These are phyloP conservation scores for Fusarium citri DNA, from an alignment of 2,329 filamentous ascomycete species.

Conservation along the genomic window DNA sequence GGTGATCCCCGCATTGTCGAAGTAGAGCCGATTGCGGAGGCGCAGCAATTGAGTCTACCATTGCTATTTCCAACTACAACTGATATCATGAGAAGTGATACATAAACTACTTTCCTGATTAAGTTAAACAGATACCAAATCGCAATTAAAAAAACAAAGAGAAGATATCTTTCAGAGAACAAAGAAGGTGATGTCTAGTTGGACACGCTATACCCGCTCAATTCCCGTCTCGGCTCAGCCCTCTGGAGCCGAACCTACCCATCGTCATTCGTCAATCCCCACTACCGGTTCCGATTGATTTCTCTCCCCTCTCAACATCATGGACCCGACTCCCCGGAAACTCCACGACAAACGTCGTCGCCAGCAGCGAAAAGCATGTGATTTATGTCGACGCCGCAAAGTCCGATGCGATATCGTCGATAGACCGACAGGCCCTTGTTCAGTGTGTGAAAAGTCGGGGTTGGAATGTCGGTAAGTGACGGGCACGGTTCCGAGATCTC, in stretches of 20 bases:
- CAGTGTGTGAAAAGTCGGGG: slow-evolving; percentile 43
- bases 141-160: no score
- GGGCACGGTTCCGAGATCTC: slow-evolving; percentile 26
- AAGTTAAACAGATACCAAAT: no score
- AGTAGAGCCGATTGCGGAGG: background rate
- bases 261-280: background rate
- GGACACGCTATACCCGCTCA: background rate
- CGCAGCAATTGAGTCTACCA: no score
- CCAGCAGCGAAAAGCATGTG: slow-evolving; percentile 45
- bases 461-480: slow-evolving; percentile 42
- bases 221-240: slow-evolving; percentile 5
- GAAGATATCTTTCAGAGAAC: no score
- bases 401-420: slow-evolving; percentile 43
- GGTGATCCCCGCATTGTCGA: slow-evolving; percentile 4
- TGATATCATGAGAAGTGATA: rapidly evolving
- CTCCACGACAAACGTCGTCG: slow-evolving; percentile 44
- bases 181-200: no score
- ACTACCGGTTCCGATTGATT: slow-evolving; percentile 37
- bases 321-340: slow-evolving; percentile 18
- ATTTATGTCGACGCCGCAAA: slow-evolving; percentile 43
- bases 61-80: no score
- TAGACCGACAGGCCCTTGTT: slow-evolving; percentile 31
- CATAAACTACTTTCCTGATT: no score
- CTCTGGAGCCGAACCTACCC: slow-evolving; percentile 27
- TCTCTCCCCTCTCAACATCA: slow-evolving; percentile 17